Evolutionary conservation across 192 early-diverging fungal genomes (phyloP).

Genomic region (Gorgonomyces haynaldii): DNA sequence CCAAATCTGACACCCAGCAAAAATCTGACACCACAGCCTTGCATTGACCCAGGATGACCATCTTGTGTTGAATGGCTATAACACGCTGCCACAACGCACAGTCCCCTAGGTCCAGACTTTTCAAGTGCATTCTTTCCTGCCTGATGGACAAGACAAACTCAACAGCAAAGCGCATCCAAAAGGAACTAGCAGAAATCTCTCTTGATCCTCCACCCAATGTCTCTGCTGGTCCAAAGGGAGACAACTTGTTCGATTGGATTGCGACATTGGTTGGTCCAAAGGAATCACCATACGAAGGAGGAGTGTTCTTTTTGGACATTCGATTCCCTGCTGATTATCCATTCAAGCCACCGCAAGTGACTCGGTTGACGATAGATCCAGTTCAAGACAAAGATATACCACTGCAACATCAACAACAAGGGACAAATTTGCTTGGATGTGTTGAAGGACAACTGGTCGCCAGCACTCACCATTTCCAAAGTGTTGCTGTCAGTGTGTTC

Average conservation of each 20-base stretch:
- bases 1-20: too few species aligned
- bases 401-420: conserved; percentile 90
- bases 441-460: conserved; percentile 96
- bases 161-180: too few species aligned
- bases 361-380: conserved; percentile 40
- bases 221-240: conserved; percentile 91
- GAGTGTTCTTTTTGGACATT: conserved; percentile 90
- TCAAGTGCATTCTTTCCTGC: too few species aligned
- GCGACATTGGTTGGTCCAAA: conserved; percentile 85
- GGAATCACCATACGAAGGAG: conserved; percentile 75
- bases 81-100: too few species aligned
- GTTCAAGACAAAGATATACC: conserved; percentile 90
- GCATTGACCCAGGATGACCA: too few species aligned
- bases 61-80: too few species aligned
- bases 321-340: conserved; percentile 88
- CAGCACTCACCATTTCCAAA: conserved; percentile 89
- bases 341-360: conserved; percentile 88
- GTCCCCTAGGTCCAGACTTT: too few species aligned
- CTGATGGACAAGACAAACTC: too few species aligned
- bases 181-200: conserved; percentile 89
- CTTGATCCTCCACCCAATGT: conserved; percentile 90
- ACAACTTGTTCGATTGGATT: conserved; percentile 93
- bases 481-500: conserved; percentile 91
- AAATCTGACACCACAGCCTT: too few species aligned
- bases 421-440: conserved; percentile 91